Percentiles rank a stretch among this genome's conserved stretches.
Conservation (phyloP, 495 filamentous ascomycete genomes). For the Massariosphaeria phaeospora region DNA sequence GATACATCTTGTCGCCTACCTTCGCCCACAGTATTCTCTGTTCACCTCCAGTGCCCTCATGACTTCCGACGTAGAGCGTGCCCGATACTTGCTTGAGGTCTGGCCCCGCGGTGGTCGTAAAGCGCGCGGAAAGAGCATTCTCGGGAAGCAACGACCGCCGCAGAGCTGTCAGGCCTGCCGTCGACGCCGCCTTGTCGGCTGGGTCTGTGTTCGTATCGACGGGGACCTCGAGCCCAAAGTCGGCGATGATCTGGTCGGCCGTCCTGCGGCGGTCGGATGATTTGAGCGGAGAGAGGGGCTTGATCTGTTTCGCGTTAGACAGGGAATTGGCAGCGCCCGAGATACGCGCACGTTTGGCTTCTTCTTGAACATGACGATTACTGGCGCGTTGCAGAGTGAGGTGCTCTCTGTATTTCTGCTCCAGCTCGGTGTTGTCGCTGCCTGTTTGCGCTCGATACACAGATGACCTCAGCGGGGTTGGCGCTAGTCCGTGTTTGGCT, state of each 20-base stretch:
- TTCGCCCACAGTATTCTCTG: constrained; percentile 67
- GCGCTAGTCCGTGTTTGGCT: too few relatives aligned
- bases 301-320: constrained; percentile 49
- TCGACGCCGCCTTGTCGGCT: constrained; percentile 43
- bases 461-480: not conserved
- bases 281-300: constrained; percentile 62
- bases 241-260: constrained; percentile 64
- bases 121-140: constrained; percentile 58
- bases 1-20: constrained; percentile 61
- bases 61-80: constrained; percentile 60
- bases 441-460: not conserved
- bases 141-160: constrained; percentile 63
- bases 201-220: constrained; percentile 33
- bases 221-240: constrained; percentile 53
- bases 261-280: constrained; percentile 68
- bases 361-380: constrained; percentile 85
- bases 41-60: constrained; percentile 47
- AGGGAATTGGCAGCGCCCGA: too few relatives aligned
- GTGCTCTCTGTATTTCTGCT: too few relatives aligned
- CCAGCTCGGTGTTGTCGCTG: too few relatives aligned
- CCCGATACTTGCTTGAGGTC: constrained; percentile 60
- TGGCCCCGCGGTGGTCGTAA: constrained; percentile 65
- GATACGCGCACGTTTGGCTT: constrained; percentile 56
- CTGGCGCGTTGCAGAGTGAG: too few relatives aligned
- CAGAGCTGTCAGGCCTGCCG: constrained; percentile 49